Conservation (phyloP, 192 early-diverging fungal species). For the Funneliformis geosporum region DNA sequence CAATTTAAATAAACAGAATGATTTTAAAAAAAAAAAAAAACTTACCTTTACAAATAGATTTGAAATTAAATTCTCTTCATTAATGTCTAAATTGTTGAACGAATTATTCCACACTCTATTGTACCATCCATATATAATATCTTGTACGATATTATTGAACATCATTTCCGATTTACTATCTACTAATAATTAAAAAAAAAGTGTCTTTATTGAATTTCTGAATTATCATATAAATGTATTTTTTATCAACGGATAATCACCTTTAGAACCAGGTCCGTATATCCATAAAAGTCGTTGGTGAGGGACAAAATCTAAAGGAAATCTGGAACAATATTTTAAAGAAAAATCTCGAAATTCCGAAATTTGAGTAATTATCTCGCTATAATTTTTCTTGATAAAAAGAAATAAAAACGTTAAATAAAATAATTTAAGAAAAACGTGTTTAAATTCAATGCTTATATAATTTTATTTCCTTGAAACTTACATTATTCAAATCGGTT, state of each 20-base stretch:
- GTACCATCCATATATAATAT: slow-evolving; percentile 54
- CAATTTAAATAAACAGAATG: neutral
- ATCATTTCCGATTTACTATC: slow-evolving; percentile 37
- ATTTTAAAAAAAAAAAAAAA: neutral
- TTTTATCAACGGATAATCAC: slow-evolving; percentile 4
- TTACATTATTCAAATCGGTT: slow-evolving; percentile 1
- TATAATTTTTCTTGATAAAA: neutral
- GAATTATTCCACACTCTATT: slow-evolving; percentile 53
- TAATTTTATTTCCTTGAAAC: neutral
- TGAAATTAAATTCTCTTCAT: neutral
- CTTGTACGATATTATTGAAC: slow-evolving; percentile 52
- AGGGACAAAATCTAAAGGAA: slow-evolving; percentile 63
- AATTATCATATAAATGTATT: neutral
- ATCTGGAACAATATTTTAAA: slow-evolving; percentile 53
- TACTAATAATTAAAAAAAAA: slow-evolving; percentile 33
- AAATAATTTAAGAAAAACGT: neutral
- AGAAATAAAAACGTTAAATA: neutral
- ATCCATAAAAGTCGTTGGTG: slow-evolving; percentile 69
- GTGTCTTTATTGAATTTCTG: neutral
- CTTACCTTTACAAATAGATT: neutral
- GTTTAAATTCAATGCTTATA: too few species aligned
- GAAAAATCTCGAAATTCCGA: slow-evolving; percentile 43
- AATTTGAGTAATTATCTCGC: slow-evolving; percentile 38
- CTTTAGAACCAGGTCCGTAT: slow-evolving; percentile 42
- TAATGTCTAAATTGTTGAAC: slow-evolving; percentile 38